Base-by-base conservation (phyloP, 192 early-diverging fungal genomes). In the Backusella liffmaniae region DNA sequence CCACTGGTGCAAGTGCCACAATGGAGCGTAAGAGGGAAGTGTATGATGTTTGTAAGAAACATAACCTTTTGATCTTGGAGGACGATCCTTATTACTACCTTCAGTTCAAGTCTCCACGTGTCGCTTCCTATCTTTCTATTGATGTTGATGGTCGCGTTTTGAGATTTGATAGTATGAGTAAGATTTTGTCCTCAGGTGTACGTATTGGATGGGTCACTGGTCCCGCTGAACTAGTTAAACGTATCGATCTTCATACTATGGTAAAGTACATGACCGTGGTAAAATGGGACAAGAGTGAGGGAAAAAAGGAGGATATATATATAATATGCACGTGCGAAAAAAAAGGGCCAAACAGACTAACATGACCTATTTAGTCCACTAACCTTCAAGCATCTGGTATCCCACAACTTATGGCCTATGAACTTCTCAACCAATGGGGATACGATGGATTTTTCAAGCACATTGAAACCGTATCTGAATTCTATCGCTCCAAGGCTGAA, bases 11-110 rank as follows among this genome's bases (percentile, higher is more conserved):
- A 18, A 94, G 89, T 72, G 93, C 94, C 67, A 88, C 92, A 6
- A 68, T 90, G 18, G 90, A 90, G 65, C 90, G 97, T 44, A 95
- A 94, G 70, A 89, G 84, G 41, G 85, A 86, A 15, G 87, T 99
- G 16, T 98, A 98, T 74, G 84, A 85, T 30, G 86, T 97, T 72
- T 91, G 91, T 8, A 86, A 86, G 66, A 85, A 90, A 74, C 92
- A 94, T 80, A 84, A 95, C 65, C 73, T 99, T 65, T 82, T 99
- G 18, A 94, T 99, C 35, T 81, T 97, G 32, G 97, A 99, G 79
- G 97, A 99, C 76, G 97, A 98, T 80, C 96, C 97, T 18, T 99
- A 99, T 79, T 97, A 94, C 75, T 97, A 94, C 69, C 80, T 99
- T 37, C 96, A 97, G 83, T 89, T 90, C 32, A 39, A 37, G 16